phyloP scores from a whole-genome alignment of 2,329 filamentous ascomycete genomes.

The Pseudogymnoascus sp. region DNA sequence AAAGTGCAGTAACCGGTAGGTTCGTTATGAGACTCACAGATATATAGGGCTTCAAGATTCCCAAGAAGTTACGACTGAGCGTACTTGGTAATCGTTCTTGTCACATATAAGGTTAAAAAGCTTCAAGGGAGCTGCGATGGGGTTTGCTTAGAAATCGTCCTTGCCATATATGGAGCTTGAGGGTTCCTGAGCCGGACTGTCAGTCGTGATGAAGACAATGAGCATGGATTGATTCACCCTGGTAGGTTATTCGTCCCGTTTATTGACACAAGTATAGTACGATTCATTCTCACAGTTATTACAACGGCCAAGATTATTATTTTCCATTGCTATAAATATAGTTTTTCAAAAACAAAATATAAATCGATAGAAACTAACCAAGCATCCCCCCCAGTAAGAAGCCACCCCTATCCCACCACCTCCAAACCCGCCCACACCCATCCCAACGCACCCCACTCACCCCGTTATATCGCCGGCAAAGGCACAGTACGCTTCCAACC shows the following conservation, averaged over 20 bases:
- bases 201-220: neutral
- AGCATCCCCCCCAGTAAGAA: neutral
- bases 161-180: neutral
- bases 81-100: too few species aligned
- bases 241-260: neutral
- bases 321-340: too few species aligned
- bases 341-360: neutral
- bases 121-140: too few species aligned
- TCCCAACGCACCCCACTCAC: neutral
- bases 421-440: neutral
- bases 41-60: too few species aligned
- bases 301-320: neutral
- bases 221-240: neutral
- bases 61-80: too few species aligned
- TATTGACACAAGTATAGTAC: neutral
- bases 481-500: too few species aligned
- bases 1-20: too few species aligned
- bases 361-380: neutral
- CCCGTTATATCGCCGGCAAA: too few species aligned
- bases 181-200: neutral
- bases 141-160: too few species aligned
- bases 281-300: neutral
- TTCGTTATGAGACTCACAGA: too few species aligned
- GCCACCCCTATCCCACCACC: neutral
- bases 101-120: too few species aligned